phyloP scores from a whole-genome alignment of 345 rosid genomes.

The Gossypioides kirkii region DNA sequence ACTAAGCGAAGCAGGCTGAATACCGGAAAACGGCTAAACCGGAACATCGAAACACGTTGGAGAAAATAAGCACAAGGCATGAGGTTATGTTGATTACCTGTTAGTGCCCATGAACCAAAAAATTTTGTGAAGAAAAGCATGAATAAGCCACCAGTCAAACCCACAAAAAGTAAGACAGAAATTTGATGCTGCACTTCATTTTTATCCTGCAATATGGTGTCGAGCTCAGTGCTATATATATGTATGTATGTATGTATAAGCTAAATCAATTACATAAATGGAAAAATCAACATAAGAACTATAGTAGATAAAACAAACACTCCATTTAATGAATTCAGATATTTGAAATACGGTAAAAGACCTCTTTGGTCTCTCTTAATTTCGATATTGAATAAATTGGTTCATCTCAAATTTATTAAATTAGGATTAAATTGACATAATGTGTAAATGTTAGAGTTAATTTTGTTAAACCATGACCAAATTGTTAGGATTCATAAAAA shows the following conservation, averaged over 20 bases:
- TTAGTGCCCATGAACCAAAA: constrained; percentile 69
- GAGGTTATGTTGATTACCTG: constrained; percentile 39
- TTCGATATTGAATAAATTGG: too few relatives aligned
- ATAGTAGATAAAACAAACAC: not conserved
- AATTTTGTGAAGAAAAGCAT: constrained; percentile 67
- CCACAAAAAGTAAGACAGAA: constrained; percentile 71
- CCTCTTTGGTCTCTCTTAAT: too few relatives aligned
- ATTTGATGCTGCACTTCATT: constrained; percentile 84
- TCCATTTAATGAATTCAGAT: too few relatives aligned
- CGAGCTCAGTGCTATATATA: not conserved
- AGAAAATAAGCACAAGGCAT: not conserved
- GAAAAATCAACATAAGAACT: not conserved
- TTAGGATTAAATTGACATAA: too few relatives aligned
- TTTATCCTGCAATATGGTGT: constrained; percentile 53
- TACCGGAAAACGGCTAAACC: not conserved
- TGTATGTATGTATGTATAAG: not conserved
- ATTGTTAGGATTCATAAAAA: too few relatives aligned
- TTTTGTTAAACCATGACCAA: too few relatives aligned
- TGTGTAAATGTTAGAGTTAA: too few relatives aligned
- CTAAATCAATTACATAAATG: not conserved
- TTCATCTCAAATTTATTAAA: too few relatives aligned
- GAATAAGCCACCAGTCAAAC: constrained; percentile 59
- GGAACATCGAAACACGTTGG: not conserved
- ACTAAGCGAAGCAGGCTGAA: not conserved
- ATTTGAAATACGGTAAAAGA: too few relatives aligned